Percentiles rank a stretch among this genome's conserved stretches.
Conservation (phyloP, 2,329 filamentous ascomycete genomes). For the Aureobasidium vineae region DNA sequence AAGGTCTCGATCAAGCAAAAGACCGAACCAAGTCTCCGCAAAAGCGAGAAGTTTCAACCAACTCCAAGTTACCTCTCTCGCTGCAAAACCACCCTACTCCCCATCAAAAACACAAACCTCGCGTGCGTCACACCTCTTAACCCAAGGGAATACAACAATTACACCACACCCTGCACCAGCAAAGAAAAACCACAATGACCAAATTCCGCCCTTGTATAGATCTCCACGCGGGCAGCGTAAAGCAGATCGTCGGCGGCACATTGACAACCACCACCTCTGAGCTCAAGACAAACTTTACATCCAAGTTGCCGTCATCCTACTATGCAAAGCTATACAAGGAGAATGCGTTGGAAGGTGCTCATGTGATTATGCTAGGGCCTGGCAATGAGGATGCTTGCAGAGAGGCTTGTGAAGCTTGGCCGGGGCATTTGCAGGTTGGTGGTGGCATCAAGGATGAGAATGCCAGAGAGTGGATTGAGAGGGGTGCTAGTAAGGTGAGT, state of each 20-base stretch:
- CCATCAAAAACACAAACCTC: conserved; percentile 1
- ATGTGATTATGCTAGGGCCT: conserved; percentile 95
- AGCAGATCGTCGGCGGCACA: conserved; percentile 97
- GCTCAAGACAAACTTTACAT: conserved; percentile 91
- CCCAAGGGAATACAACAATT: not conserved
- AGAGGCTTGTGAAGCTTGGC: conserved; percentile 77
- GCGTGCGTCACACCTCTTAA: not conserved
- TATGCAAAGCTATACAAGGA: conserved; percentile 81
- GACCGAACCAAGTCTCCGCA: not conserved
- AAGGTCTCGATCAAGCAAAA: not conserved
- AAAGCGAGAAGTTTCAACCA: not conserved
- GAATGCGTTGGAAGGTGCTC: conserved; percentile 70
- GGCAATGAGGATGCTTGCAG: conserved; percentile 78
- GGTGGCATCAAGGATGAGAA: conserved; percentile 90
- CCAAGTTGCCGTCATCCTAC: conserved; percentile 73
- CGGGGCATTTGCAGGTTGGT: conserved; percentile 77
- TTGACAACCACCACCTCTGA: conserved; percentile 55
- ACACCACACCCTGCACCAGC: not conserved
- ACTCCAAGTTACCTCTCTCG: too few species aligned
- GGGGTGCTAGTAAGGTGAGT: conserved; percentile 80
- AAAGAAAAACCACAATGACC: conserved; percentile 63
- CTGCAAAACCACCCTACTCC: conserved; percentile 1
- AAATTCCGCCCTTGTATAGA: conserved; percentile 96
- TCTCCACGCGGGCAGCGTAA: conserved; percentile 93
- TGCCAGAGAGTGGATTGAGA: conserved; percentile 79